Evolutionary conservation across 2,329 filamentous ascomycete species (phyloP).

Genomic region (Aspergillus melleus): DNA sequence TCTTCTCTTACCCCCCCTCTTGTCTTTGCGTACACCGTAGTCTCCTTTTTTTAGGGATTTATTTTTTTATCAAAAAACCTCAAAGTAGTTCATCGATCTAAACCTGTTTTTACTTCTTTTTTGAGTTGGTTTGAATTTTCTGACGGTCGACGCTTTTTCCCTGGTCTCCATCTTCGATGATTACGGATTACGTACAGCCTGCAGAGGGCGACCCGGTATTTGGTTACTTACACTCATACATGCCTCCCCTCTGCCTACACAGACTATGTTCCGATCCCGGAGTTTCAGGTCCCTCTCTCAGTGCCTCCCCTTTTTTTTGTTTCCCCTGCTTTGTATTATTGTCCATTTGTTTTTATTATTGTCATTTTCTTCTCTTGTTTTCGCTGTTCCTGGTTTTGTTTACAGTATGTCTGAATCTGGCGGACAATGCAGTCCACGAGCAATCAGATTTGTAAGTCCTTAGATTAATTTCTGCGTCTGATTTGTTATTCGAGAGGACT

Average conservation of each 20-base stretch:
- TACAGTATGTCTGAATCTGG: background rate
- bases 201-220: conserved; percentile 6
- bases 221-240: conserved; percentile 8
- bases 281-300: conserved; percentile 15
- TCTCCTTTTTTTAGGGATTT: background rate
- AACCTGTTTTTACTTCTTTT: background rate
- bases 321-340: conserved; percentile 10
- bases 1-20: background rate
- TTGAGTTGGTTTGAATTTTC: background rate
- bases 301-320: conserved; percentile 9
- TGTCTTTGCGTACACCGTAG: background rate
- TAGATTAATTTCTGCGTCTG: background rate
- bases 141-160: background rate
- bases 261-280: conserved; percentile 18
- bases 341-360: background rate
- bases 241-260: background rate
- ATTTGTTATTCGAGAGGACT: background rate
- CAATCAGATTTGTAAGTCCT: background rate
- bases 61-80: background rate
- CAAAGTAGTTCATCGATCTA: background rate
- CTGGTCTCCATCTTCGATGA: background rate
- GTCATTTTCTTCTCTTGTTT: background rate
- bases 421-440: background rate
- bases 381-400: background rate
- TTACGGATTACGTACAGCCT: conserved; percentile 15